Evolutionary conservation across 805 yeast species (phyloP), one percentile per base, ranked within the genome.

Genomic region (Kodamaea nitidulidarum): DNA sequence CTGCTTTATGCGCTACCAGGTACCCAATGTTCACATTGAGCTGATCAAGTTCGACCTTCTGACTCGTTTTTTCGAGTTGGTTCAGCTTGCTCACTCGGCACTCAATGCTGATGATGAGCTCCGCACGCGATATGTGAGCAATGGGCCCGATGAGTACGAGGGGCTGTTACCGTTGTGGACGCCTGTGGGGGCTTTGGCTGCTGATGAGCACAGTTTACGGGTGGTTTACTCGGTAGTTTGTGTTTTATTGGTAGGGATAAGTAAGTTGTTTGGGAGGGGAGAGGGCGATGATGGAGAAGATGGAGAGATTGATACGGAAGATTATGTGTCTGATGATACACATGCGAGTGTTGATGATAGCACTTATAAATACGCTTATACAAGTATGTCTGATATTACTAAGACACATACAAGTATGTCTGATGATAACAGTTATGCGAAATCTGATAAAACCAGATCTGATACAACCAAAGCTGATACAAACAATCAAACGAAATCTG

Each of bases 21-120:
- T 11, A 4, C 16, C 16, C 7, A 30, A 24, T 15, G 36, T 33
- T 4, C 26, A 17, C 24, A 34, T 64, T 14, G 58, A 55, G 42
- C 60, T 63, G 45, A 50, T 57, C 41, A 58, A 61, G 47, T 60
- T 58, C 61, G 56, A 59, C 43, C 46, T 60, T 36, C 59, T 74
- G 44, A 49, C 62, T 5, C 48, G 54, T 12, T 54, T 62, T 36
- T 72, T 68, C 30, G 32, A 36, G 9, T 61, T 78, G 11, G 52
- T 76, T 8, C 64, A 60, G 30, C 49, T 58, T 10, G 62, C 71
- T 6, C 54, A 69, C 38, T 38, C 37, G 4, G 38, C 60, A 0
- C 50, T 76, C 15, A 65, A 70, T 30, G 67, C 74, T 21, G 60
- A 60, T 25, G 74, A 75, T 47, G 78, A 71, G 41, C 46, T 60